Percentiles rank a stretch among this genome's conserved stretches.
phyloP scores from a whole-genome alignment of 148 eudicot genomes.

The Rhododendron simsii region DNA sequence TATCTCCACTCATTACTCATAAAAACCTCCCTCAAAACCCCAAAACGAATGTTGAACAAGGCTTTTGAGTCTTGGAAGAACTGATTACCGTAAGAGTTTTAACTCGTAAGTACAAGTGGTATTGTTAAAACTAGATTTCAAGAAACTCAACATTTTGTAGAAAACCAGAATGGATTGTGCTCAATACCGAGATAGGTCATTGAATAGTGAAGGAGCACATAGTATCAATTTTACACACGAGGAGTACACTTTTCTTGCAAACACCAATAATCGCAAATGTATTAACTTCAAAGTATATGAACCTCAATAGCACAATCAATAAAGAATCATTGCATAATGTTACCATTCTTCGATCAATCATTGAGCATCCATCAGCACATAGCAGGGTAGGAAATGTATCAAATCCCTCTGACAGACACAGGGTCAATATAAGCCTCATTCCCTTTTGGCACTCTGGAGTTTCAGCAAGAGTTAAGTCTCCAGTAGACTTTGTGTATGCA shows the following conservation, averaged over 20 bases:
- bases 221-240: background rate
- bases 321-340: slow-evolving; percentile 11
- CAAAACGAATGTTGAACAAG: too few species aligned
- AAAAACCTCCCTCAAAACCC: too few species aligned
- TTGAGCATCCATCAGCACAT: slow-evolving; percentile 98
- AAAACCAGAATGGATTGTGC: background rate
- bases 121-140: background rate
- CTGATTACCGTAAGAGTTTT: background rate
- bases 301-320: background rate
- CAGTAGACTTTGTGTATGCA: slow-evolving; percentile 94
- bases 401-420: slow-evolving; percentile 93
- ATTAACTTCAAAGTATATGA: background rate
- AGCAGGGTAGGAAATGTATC: slow-evolving; percentile 95
- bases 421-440: slow-evolving; percentile 71
- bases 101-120: background rate
- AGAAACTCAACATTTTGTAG: background rate
- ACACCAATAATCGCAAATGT: background rate
- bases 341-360: slow-evolving; percentile 99
- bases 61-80: background rate
- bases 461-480: slow-evolving; percentile 78
- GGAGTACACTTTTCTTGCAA: background rate
- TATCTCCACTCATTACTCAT: too few species aligned
- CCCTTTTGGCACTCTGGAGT: slow-evolving; percentile 99
- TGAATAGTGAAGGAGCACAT: background rate
- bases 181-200: background rate